These are phyloP conservation scores for Alternaria triticina DNA, from an alignment of 2,329 filamentous ascomycete species.

Conservation along the genomic window DNA sequence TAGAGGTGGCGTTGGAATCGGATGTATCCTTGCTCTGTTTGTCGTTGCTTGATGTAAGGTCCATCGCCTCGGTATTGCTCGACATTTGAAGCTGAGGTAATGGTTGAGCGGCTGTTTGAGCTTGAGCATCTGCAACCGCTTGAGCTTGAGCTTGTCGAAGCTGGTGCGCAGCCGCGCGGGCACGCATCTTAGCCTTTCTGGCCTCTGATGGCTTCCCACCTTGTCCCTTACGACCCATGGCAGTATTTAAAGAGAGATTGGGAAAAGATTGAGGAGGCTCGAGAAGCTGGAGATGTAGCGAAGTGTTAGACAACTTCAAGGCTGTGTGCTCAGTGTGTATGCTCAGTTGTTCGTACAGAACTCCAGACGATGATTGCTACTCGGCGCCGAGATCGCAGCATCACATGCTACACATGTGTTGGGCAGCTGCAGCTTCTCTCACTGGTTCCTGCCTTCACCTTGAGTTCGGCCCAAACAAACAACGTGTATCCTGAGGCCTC, in stretches of 20 bases:
- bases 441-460: slow-evolving; percentile 11
- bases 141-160: background rate
- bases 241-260: background rate
- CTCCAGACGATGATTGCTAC: background rate
- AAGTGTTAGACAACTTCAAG: background rate
- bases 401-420: background rate
- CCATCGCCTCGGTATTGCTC: background rate
- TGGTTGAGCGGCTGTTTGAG: background rate
- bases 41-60: background rate
- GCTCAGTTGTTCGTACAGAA: background rate
- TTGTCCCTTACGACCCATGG: background rate
- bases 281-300: background rate
- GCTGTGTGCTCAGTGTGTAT: background rate
- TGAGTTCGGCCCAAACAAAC: slow-evolving; percentile 6
- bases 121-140: background rate
- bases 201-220: background rate
- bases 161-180: background rate
- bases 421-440: background rate
- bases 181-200: background rate
- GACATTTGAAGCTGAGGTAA: background rate
- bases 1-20: background rate
- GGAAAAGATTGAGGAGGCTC: background rate
- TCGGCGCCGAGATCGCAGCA: background rate
- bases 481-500: background rate
- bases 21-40: background rate